These are phyloP conservation scores for Rhizopogon salebrosus DNA, from an alignment of 768 basidiomycete species.

Conservation along the genomic window DNA sequence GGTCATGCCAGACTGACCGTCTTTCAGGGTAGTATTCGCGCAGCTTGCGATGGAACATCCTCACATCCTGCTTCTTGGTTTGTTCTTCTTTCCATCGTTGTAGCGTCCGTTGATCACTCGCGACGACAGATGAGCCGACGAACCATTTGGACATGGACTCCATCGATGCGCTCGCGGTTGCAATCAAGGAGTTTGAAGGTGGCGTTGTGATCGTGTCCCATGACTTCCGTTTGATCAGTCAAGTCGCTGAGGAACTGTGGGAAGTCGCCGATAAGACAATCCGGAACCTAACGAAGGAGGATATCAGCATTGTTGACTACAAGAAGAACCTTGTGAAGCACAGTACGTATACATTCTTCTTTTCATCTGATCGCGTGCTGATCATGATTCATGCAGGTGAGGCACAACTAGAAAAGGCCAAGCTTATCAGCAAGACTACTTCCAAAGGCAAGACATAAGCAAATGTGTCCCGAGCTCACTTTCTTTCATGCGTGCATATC, in stretches of 20 bases:
- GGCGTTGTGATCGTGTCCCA: conserved; percentile 99
- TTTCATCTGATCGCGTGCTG: conserved; percentile 1
- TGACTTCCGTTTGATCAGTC: conserved; percentile 99
- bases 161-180: conserved; percentile 91
- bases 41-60: conserved; percentile 98
- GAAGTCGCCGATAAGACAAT: conserved; percentile 95
- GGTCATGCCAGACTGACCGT: conserved; percentile 13
- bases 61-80: conserved; percentile 84
- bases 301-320: conserved; percentile 90
- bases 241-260: conserved; percentile 99
- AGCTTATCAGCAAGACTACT: conserved; percentile 83
- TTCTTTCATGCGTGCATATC: not conserved
- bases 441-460: conserved; percentile 60
- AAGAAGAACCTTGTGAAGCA: conserved; percentile 81
- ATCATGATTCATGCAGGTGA: conserved; percentile 44
- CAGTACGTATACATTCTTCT: conserved; percentile 42
- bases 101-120: conserved; percentile 8
- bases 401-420: conserved; percentile 87
- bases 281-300: conserved; percentile 84
- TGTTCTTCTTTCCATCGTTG: conserved; percentile 17
- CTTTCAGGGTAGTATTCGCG: conserved; percentile 82
- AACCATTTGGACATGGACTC: conserved; percentile 98
- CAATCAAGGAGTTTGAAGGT: conserved; percentile 96
- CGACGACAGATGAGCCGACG: conserved; percentile 76
- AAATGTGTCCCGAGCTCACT: not conserved